Conservation (phyloP, 2,329 filamentous ascomycete genomes). For the Penicillium sp. region DNA sequence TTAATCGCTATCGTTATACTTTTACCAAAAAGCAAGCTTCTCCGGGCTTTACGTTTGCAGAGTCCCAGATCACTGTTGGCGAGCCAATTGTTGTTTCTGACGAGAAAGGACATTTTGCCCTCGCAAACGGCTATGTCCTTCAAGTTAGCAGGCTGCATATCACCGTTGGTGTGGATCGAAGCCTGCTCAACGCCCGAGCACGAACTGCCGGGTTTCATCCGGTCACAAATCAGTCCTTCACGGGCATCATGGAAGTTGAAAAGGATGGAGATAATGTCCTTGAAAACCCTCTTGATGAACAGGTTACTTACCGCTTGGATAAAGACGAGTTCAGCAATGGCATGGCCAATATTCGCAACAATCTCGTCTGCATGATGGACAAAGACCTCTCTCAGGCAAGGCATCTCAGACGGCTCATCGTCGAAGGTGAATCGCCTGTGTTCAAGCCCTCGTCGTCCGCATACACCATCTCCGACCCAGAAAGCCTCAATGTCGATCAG, state of each 20-base stretch:
- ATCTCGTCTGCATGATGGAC: constrained; percentile 89
- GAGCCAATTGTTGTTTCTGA: constrained; percentile 97
- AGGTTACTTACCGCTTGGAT: constrained; percentile 76
- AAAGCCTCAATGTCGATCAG: constrained; percentile 81
- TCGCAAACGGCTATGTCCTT: constrained; percentile 88
- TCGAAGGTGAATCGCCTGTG: constrained; percentile 71
- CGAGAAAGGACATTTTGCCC: constrained; percentile 89
- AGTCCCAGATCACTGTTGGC: constrained; percentile 82
- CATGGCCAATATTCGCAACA: constrained; percentile 93
- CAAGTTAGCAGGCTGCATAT: constrained; percentile 74
- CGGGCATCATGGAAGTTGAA: constrained; percentile 84
- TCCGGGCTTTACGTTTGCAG: constrained; percentile 76
- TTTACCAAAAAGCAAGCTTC: constrained; percentile 70
- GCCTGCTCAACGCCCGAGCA: constrained; percentile 81
- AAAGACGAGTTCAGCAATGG: constrained; percentile 99
- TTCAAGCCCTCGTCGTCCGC: constrained; percentile 70
- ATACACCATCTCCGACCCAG: constrained; percentile 58
- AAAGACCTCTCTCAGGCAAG: constrained; percentile 69
- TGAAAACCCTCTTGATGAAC: constrained; percentile 47
- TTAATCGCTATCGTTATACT: constrained; percentile 87
- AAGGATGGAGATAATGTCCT: constrained; percentile 49
- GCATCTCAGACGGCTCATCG: constrained; percentile 74
- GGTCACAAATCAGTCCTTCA: constrained; percentile 77
- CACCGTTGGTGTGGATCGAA: constrained; percentile 84
- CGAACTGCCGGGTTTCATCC: constrained; percentile 75